These are phyloP conservation scores for Hypoxylon trugodes DNA, from an alignment of 495 filamentous ascomycete genomes.

Conservation along the genomic window DNA sequence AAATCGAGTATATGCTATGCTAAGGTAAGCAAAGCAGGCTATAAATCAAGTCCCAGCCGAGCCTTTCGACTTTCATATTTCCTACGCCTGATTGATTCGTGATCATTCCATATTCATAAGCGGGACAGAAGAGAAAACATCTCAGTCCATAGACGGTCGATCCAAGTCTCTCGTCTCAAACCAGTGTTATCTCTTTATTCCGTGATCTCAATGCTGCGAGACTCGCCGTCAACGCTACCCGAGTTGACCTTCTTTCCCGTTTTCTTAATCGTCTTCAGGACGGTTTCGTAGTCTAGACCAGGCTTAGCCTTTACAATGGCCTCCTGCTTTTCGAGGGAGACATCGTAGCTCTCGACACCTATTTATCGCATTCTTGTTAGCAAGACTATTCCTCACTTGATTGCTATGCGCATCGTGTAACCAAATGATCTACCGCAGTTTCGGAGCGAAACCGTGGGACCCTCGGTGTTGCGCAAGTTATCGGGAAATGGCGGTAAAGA, in stretches of 20 bases:
- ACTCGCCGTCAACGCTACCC: constrained; percentile 68
- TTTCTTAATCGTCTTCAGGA: constrained; percentile 90
- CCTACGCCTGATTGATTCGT: neutral
- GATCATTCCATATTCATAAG: constrained; percentile 8
- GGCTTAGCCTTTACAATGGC: constrained; percentile 74
- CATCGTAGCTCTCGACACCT: constrained; percentile 89
- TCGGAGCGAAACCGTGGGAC: no score
- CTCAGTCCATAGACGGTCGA: neutral
- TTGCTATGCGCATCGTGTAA: neutral
- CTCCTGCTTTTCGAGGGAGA: constrained; percentile 83
- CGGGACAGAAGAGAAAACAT: neutral
- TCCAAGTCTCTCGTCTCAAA: neutral
- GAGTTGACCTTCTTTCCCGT: constrained; percentile 89
- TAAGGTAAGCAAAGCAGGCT: no score
- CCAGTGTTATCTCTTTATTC: constrained; percentile 25
- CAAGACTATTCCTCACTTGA: neutral
- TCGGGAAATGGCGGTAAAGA: neutral
- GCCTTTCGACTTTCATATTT: no score
- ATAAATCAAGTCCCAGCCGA: constrained; percentile 5
- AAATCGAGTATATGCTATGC: constrained; percentile 12
- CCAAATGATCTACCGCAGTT: no score
- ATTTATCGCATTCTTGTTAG: constrained; percentile 7
- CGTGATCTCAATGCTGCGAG: constrained; percentile 55
- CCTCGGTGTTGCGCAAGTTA: no score
- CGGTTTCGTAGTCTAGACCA: constrained; percentile 74